Evolutionary conservation across 371 early-diverging fungal species (phyloP).

Genomic region (Sporodiniella umbellata): DNA sequence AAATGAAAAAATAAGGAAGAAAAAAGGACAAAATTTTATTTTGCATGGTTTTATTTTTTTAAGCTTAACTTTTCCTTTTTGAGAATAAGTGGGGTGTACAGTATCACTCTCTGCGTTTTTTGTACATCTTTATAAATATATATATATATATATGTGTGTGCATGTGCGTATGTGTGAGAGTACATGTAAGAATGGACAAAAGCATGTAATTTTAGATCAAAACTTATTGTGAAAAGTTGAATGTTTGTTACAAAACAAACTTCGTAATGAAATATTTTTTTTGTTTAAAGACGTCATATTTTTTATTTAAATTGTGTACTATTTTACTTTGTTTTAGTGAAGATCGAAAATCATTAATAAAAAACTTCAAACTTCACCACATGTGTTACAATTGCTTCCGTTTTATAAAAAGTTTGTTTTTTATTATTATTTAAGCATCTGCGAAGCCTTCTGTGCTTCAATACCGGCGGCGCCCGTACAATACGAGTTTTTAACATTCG

Average conservation of each 20-base stretch:
- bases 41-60: slow-evolving; percentile 1
- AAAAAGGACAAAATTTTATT: background rate
- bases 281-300: too few relatives aligned
- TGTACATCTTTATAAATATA: too few relatives aligned
- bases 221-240: background rate
- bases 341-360: too few relatives aligned
- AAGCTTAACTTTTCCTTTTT: slow-evolving; percentile 2
- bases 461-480: slow-evolving; percentile 82
- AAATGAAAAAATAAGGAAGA: slow-evolving; percentile 3
- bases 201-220: too few relatives aligned
- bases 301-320: too few relatives aligned
- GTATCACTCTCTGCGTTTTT: too few relatives aligned
- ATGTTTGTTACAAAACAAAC: background rate
- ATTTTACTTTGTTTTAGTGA: too few relatives aligned
- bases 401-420: background rate
- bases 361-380: too few relatives aligned
- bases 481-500: slow-evolving; percentile 70
- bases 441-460: slow-evolving; percentile 60
- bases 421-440: slow-evolving; percentile 10
- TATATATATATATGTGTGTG: too few relatives aligned
- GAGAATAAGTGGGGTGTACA: background rate
- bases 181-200: too few relatives aligned
- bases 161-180: too few relatives aligned
- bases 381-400: background rate
- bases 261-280: too few relatives aligned